Evolutionary conservation across 129 eudicot species (phyloP), one percentile per base, ranked within the genome.

Genomic region (Mikania micrantha): DNA sequence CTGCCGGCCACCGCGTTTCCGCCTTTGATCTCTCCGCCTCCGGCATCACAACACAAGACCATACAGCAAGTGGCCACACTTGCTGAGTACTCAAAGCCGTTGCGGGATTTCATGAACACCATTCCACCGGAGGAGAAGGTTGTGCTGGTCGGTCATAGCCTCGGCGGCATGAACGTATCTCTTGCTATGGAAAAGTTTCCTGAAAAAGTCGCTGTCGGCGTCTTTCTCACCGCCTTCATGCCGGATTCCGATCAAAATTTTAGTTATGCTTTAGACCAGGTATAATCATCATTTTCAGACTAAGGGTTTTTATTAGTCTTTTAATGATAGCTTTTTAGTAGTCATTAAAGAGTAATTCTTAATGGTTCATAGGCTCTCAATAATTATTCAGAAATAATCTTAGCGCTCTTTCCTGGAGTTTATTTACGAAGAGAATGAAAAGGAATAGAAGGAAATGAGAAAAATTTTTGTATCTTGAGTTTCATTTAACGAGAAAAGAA

Each of bases 151-250:
- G 95, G 90, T 12, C 95, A 87, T 60, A 84, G 95, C 66, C 53
- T 81, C 9, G 95, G 90, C 0, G 95, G 95, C 11, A 12, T 87
- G 49, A 76, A 53, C 74, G 19, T 87, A 41, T 82, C 83, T 16
- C 82, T 84, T 9, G 95, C 83, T 20, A 81, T 81, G 81, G 90
- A 87, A 7, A 71, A 50, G 76, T 87, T 68, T 81, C 95, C 90
- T 4, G 67, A 81, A 13, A 87, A 87, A 69, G 50, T 87, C 38
- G n/a, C 74, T 0, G 80, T 67, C 7, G 87, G 74, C 1, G 82
- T 87, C 59, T 87, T 81, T 47, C 16, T 84, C 25, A 12, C 87
- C 0, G 95, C 95, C 5, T 79, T 87, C 82, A 69, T 87, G 87
- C 95, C 95, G 41, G 95, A 87, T 75, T 31, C 50, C 7, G 22